phyloP scores from a whole-genome alignment of 495 filamentous ascomycete genomes.

The Lasiosphaeriaceae sp. region DNA sequence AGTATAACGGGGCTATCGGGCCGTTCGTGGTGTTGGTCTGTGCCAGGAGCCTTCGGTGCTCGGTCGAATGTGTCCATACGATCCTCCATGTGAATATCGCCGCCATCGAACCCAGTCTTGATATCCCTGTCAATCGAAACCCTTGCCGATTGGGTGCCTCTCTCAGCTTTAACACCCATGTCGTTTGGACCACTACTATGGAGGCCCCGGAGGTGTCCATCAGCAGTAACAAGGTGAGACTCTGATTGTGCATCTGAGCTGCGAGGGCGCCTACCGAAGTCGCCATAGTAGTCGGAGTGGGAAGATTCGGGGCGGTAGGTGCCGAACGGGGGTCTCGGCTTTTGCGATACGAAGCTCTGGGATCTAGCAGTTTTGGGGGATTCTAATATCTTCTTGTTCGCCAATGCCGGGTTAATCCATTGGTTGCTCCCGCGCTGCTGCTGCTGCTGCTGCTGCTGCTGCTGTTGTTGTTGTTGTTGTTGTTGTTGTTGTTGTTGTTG shows the following conservation, averaged over 20 bases:
- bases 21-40: neutral
- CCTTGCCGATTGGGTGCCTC: slow-evolving; percentile 37
- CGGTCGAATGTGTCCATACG: slow-evolving; percentile 8
- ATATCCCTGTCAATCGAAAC: slow-evolving; percentile 35
- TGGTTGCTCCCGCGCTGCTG: slow-evolving; percentile 50
- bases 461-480: slow-evolving; percentile 12
- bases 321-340: slow-evolving; percentile 31
- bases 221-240: slow-evolving; percentile 19
- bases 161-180: slow-evolving; percentile 26
- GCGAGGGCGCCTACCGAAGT: slow-evolving; percentile 36
- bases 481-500: slow-evolving; percentile 7
- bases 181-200: slow-evolving; percentile 34
- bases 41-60: slow-evolving; percentile 5
- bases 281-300: slow-evolving; percentile 39
- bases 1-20: neutral
- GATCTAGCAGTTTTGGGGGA: slow-evolving; percentile 41
- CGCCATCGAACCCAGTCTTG: slow-evolving; percentile 12
- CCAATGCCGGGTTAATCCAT: slow-evolving; percentile 56
- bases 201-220: slow-evolving; percentile 29
- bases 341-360: slow-evolving; percentile 39
- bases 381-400: slow-evolving; percentile 39
- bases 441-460: slow-evolving; percentile 25
- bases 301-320: slow-evolving; percentile 30
- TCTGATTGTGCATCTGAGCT: slow-evolving; percentile 46
- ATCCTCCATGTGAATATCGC: slow-evolving; percentile 21